phyloP scores from a whole-genome alignment of 768 basidiomycete genomes.

The Coprinopsis sp. region DNA sequence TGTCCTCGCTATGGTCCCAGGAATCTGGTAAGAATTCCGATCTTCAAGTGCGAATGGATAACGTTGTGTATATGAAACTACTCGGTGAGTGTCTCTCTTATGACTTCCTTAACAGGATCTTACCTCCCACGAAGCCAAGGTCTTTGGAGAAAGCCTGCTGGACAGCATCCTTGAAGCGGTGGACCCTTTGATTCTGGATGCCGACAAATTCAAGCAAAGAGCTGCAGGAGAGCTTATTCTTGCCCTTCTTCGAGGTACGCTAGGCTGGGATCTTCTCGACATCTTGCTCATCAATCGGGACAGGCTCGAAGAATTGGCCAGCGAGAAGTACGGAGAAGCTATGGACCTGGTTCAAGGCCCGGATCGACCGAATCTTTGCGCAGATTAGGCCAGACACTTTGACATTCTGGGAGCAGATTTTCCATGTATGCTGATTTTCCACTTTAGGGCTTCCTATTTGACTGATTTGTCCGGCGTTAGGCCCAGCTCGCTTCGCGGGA shows the following conservation, averaged over 20 bases:
- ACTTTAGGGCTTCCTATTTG: neutral
- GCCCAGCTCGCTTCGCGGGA: conserved; percentile 63
- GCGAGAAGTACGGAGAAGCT: conserved; percentile 44
- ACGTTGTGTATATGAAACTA: conserved; percentile 38
- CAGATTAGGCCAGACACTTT: conserved; percentile 86
- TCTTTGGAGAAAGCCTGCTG: conserved; percentile 50
- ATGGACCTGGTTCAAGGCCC: conserved; percentile 68
- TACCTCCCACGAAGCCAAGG: conserved; percentile 47
- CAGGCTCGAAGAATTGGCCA: conserved; percentile 86
- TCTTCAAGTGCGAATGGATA: conserved; percentile 54
- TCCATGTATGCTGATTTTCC: conserved; percentile 45
- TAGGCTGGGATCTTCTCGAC: neutral
- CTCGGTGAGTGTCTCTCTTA: conserved; percentile 29
- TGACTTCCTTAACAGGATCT: neutral
- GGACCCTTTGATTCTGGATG: conserved; percentile 58
- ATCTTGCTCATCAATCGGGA: neutral
- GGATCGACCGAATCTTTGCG: conserved; percentile 57
- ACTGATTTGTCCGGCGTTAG: conserved; percentile 25
- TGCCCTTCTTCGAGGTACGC: conserved; percentile 69
- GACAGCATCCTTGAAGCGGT: conserved; percentile 49
- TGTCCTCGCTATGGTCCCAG: conserved; percentile 71
- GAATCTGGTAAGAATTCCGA: conserved; percentile 60
- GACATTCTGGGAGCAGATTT: conserved; percentile 65
- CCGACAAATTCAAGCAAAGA: conserved; percentile 82
- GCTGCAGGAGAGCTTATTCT: conserved; percentile 63